These are phyloP conservation scores for Termitomyces sp. DNA, from an alignment of 768 basidiomycete genomes.

Conservation along the genomic window DNA sequence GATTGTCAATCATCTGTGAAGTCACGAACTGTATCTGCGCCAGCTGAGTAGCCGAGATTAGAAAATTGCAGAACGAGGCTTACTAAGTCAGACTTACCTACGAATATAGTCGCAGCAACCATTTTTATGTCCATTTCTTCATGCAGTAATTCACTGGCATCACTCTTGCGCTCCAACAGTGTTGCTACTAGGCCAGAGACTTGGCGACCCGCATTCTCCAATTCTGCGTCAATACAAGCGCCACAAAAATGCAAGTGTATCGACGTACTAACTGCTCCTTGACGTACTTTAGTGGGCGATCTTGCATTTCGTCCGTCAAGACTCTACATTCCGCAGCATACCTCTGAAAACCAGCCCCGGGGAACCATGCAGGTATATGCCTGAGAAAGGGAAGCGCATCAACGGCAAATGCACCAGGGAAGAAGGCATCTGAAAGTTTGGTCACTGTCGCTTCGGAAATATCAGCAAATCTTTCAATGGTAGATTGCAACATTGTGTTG, in stretches of 20 bases:
- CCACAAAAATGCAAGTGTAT: too few species aligned
- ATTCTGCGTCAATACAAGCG: background rate
- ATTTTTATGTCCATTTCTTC: constrained; percentile 13
- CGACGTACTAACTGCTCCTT: constrained; percentile 14
- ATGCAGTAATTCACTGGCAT: background rate
- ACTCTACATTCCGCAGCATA: constrained; percentile 9
- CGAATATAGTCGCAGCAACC: constrained; percentile 16
- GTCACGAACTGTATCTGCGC: constrained; percentile 16
- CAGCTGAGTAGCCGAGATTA: background rate
- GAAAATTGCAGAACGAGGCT: background rate
- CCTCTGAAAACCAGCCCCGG: constrained; percentile 26
- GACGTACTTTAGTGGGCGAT: constrained; percentile 16
- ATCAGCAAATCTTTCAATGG: constrained; percentile 21
- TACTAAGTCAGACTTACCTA: constrained; percentile 3
- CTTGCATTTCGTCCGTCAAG: constrained; percentile 13
- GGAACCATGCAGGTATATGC: constrained; percentile 35
- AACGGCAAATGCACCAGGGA: constrained; percentile 22
- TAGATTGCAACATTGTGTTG: constrained; percentile 20
- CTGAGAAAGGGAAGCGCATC: constrained; percentile 30
- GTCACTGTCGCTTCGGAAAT: constrained; percentile 19
- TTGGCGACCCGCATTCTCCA: constrained; percentile 6
- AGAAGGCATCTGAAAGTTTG: constrained; percentile 8
- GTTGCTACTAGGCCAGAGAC: constrained; percentile 10
- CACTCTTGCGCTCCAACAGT: constrained; percentile 8
- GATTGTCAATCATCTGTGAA: background rate